Evolutionary conservation across 345 rosid species (phyloP).

Genomic region (Boechera stricta): DNA sequence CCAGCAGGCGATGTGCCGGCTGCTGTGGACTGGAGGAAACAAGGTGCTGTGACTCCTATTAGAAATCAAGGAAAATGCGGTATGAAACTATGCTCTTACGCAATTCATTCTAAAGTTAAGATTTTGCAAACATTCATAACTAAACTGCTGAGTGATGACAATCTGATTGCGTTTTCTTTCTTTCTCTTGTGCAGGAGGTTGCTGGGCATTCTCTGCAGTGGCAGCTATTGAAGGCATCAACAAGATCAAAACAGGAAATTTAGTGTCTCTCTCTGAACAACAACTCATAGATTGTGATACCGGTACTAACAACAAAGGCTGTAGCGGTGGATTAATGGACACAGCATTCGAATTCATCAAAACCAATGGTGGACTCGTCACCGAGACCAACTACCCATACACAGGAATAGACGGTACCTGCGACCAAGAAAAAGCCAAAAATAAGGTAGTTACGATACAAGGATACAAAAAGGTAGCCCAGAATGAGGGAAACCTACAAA

Average conservation of each 20-base stretch:
- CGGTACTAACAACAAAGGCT: slow-evolving; percentile 52
- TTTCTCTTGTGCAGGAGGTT: slow-evolving; percentile 61
- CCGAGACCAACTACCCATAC: slow-evolving; percentile 69
- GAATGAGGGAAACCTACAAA: slow-evolving; percentile 63
- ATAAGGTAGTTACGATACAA: slow-evolving; percentile 54
- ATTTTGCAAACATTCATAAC: slow-evolving; percentile 25
- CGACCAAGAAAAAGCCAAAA: slow-evolving; percentile 45
- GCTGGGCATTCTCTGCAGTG: slow-evolving; percentile 96
- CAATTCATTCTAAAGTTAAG: slow-evolving; percentile 17
- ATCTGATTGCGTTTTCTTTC: slow-evolving; percentile 16
- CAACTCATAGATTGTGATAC: slow-evolving; percentile 82
- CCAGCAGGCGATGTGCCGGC: slow-evolving; percentile 39
- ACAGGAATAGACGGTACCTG: slow-evolving; percentile 53
- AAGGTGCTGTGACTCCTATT: slow-evolving; percentile 80
- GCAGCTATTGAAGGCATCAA: slow-evolving; percentile 86
- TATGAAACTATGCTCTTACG: slow-evolving; percentile 41
- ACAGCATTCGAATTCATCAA: slow-evolving; percentile 61
- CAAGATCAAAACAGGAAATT: slow-evolving; percentile 67
- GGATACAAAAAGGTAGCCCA: slow-evolving; percentile 52
- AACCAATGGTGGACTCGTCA: slow-evolving; percentile 64
- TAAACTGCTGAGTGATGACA: not conserved
- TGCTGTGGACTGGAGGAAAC: slow-evolving; percentile 76
- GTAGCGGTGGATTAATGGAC: slow-evolving; percentile 84
- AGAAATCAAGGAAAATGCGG: slow-evolving; percentile 91
- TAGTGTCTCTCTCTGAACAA: slow-evolving; percentile 80